Conservation (phyloP, 2,329 filamentous ascomycete genomes). For the Fusarium begoniae region DNA sequence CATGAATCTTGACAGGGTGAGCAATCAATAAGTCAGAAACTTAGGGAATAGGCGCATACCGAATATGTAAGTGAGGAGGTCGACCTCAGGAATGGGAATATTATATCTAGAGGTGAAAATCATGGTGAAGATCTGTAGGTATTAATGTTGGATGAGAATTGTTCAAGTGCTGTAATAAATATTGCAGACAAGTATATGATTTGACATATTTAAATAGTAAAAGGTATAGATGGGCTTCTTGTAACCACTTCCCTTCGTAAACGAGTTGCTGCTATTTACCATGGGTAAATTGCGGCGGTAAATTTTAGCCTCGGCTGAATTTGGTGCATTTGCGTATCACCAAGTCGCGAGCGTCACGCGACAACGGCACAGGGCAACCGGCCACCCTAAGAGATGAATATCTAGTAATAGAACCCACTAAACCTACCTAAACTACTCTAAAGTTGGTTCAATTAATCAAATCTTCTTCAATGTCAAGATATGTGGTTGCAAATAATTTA, state of each 20-base stretch:
- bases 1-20: neutral
- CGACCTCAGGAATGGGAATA: neutral
- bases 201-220: accelerated
- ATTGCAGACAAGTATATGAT: accelerated
- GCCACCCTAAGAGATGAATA: accelerated
- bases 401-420: accelerated
- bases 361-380: neutral
- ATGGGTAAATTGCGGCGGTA: no score
- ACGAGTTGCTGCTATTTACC: no score
- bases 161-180: accelerated
- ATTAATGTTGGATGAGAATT: accelerated
- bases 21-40: accelerated
- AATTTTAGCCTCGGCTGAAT: no score
- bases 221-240: no score
- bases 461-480: accelerated
- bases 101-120: neutral
- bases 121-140: neutral
- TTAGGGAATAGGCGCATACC: accelerated
- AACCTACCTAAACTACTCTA: neutral
- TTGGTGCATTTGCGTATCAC: neutral
- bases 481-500: accelerated
- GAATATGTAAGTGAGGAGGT: neutral
- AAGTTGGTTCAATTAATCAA: accelerated
- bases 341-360: neutral
- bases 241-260: no score